A percentile compares a stretch with the other conserved stretches of the same genome.
These are phyloP conservation scores for Celoporthe dispersa DNA, from an alignment of 2,329 filamentous ascomycete species.

Conservation along the genomic window DNA sequence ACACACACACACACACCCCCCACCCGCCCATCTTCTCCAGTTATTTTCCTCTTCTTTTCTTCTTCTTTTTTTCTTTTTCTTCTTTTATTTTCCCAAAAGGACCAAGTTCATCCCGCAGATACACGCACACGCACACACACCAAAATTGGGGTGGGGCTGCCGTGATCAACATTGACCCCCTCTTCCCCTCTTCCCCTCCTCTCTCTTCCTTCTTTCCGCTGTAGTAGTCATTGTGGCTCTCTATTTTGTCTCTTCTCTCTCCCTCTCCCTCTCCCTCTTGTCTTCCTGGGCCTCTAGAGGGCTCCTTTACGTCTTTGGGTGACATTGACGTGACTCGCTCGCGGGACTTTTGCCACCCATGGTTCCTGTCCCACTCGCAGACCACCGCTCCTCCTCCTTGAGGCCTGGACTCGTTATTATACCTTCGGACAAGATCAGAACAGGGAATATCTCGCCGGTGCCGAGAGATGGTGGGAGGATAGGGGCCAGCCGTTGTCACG, in stretches of 20 bases:
- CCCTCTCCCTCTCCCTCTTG: not conserved
- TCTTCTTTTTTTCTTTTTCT: too few species aligned
- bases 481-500: not conserved
- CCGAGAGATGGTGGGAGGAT: not conserved
- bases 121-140: too few species aligned
- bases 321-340: not conserved
- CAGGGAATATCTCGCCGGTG: not conserved
- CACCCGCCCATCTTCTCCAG: too few species aligned
- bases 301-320: not conserved
- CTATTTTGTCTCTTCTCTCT: too few species aligned
- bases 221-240: not conserved
- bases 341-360: conserved; percentile 7
- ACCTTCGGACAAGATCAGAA: not conserved
- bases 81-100: too few species aligned
- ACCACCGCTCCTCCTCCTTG: not conserved
- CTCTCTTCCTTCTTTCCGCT: not conserved
- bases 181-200: not conserved
- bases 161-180: not conserved
- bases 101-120: too few species aligned
- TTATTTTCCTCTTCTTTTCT: not conserved
- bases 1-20: too few species aligned
- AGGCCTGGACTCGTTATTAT: not conserved
- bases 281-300: not conserved
- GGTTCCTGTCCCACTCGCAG: not conserved
- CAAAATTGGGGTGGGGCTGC: too few species aligned